Evolutionary conservation across 2,329 filamentous ascomycete genomes (phyloP), one percentile per base, ranked within the genome.

Genomic region (Fusarium sacchari): DNA sequence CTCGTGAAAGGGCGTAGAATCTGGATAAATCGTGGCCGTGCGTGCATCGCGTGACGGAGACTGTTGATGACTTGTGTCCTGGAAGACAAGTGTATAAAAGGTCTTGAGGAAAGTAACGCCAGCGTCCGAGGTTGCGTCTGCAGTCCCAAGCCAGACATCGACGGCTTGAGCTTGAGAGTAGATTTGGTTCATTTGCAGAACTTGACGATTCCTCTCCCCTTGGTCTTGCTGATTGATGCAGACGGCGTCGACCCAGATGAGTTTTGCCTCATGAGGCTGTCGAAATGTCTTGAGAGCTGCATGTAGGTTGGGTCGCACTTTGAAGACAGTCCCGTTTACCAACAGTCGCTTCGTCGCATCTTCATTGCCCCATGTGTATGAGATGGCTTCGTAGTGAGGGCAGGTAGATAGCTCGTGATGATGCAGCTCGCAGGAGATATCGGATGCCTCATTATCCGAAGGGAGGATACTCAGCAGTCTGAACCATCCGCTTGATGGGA

Each of bases 361-460:
- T 8, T 64, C 60, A 8, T 59, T 32, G 1, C 64, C 64, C 60
- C 64, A 67, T 7, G 64, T 67, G 28, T 67, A 67, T 12, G 64
- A 65, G 2, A 67, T 67, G 12, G 64, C 64, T 24, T 67, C 64
- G 30, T 64, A 67, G 5, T 7, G 34, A 22, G 39, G 50, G 32
- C 30, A 64, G 1, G 15, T 10, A 9, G 37, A 26, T 20, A 67
- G 12, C 6, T 67, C 43, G 28, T 46, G 28, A 47, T 58, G 60
- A 9, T 39, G 24, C 22, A 67, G 20, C 26, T 42, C 42, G 13
- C 60, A 67, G 32, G 44, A 65, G 12, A 65, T 46, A 0, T 22
- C 6, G 6, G 36, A 49, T 14, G 42, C 15, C 6, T 40, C 60
- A 4, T 64, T 32, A 7, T 14, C 1, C 0, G 46, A 61, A 1